Conservation (phyloP, 148 eudicot species). For the Amaranthus hypochondriacus region DNA sequence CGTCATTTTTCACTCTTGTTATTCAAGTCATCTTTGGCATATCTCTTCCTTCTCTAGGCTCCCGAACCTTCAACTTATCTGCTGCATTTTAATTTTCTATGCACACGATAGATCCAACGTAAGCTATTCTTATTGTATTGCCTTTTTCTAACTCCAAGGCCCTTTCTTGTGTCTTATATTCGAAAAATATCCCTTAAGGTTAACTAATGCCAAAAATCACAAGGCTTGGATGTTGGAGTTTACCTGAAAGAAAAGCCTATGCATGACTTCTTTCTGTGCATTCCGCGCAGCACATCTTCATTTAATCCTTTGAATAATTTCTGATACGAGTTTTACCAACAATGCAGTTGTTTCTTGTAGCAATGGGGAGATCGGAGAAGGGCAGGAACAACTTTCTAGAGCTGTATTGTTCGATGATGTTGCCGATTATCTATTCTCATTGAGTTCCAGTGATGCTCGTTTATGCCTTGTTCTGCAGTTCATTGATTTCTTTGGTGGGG, state of each 20-base stretch:
- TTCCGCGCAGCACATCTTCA: not conserved
- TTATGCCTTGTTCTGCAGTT: conserved; percentile 70
- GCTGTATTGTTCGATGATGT: conserved; percentile 77
- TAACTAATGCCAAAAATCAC: no score
- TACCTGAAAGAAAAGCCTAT: not conserved
- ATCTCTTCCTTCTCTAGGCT: no score
- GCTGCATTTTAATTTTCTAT: not conserved
- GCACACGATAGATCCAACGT: no score
- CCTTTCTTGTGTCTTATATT: no score
- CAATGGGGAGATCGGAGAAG: conserved; percentile 47
- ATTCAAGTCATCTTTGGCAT: no score
- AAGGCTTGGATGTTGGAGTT: not conserved
- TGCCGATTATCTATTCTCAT: conserved; percentile 67
- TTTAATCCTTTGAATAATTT: not conserved
- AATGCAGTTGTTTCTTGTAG: conserved; percentile 35
- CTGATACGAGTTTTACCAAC: conserved; percentile 6
- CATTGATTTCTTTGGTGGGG: conserved; percentile 87
- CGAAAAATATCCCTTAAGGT: no score
- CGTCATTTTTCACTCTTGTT: no score
- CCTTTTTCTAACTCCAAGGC: no score
- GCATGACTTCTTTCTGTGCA: not conserved
- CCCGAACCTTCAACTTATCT: not conserved
- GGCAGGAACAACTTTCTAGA: conserved; percentile 66
- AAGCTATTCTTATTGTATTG: no score
- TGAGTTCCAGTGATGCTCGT: conserved; percentile 69